phyloP scores from a whole-genome alignment of 371 early-diverging fungal species.

The Lichtheimia ornata region DNA sequence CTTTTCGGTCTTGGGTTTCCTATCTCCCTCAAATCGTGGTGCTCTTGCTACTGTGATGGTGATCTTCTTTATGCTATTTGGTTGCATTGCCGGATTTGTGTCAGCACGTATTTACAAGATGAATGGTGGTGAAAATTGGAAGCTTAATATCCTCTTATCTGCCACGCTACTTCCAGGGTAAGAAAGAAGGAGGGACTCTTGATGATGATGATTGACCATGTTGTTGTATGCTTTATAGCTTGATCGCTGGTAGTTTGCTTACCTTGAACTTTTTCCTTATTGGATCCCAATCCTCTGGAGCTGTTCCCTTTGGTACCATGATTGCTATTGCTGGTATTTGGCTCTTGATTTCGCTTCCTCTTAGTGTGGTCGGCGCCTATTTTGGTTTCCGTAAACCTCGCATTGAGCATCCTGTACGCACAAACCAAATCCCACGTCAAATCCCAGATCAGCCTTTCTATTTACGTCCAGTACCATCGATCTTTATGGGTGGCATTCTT shows the following conservation, averaged over 20 bases:
- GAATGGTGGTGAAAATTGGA: conserved; percentile 85
- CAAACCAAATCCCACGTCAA: conserved; percentile 89
- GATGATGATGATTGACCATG: neutral
- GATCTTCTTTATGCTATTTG: conserved; percentile 84
- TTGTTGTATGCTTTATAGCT: conserved; percentile 5
- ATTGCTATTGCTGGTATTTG: conserved; percentile 84
- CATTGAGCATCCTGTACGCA: conserved; percentile 84
- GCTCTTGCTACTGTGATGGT: conserved; percentile 87
- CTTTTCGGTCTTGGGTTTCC: conserved; percentile 92
- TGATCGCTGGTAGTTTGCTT: conserved; percentile 68
- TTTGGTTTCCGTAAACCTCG: conserved; percentile 84
- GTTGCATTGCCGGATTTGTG: conserved; percentile 79
- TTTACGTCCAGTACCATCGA: conserved; percentile 66
- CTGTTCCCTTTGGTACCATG: conserved; percentile 90
- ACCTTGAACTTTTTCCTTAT: conserved; percentile 87
- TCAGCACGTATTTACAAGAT: conserved; percentile 90
- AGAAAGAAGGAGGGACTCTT: neutral
- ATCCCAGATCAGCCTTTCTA: conserved; percentile 81
- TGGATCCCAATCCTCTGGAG: conserved; percentile 81
- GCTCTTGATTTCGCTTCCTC: conserved; percentile 85
- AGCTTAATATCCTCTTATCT: conserved; percentile 76
- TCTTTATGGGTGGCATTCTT: conserved; percentile 78
- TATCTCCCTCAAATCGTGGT: conserved; percentile 92
- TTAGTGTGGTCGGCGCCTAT: conserved; percentile 86
- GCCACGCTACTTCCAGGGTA: conserved; percentile 81